Base-by-base conservation (phyloP, 441 rosid species). In the Manihot esculenta region DNA sequence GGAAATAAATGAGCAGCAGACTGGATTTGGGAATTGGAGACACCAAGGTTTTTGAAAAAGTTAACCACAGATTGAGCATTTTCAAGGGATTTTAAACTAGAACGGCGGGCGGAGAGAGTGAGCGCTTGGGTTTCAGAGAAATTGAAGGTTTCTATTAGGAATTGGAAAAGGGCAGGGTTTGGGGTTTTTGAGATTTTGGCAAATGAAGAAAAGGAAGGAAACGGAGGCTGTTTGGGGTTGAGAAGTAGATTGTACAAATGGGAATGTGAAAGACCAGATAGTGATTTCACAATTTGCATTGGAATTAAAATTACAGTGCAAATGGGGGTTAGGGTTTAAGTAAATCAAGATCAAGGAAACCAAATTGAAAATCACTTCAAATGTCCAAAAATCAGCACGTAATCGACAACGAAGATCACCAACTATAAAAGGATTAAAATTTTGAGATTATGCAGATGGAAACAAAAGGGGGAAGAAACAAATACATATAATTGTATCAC, bases 1-100 rank as follows among this genome's bases (percentile, higher is more conserved):
- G 86, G 86, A 0, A 45, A 10, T 6, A 5, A 5, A 62, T 7
- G 20, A n/a, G 71, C 57, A 7, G 84, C 49, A 9, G 70, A 48
- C 12, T 33, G 66, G 27, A 84, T 79, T 11, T 79, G 65, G 49
- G 72, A 21, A 55, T 72, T 53, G 3, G 82, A 74, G 68, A 82
- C 74, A 17, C 85, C 87, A 1, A 72, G 69, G 35, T 10, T 54
- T 26, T 15, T 70, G 59, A 82, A 17, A n/a, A 38, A 82, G 1
- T 20, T 53, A 27, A 62, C n/a, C 23, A 74, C 80, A 3, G 62
- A 60, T 58, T 35, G 66, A 1, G 81, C 58, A 0, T 71, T 81
- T 65, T 70, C 54, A 13, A 54, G 47, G 61, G 77, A 79, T 58
- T 75, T 69, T 50, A 70, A 15, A 13, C 27, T 15, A 21, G 68